Evolutionary conservation across 306 rosid species (phyloP).

Genomic region (Geum urbanum): DNA sequence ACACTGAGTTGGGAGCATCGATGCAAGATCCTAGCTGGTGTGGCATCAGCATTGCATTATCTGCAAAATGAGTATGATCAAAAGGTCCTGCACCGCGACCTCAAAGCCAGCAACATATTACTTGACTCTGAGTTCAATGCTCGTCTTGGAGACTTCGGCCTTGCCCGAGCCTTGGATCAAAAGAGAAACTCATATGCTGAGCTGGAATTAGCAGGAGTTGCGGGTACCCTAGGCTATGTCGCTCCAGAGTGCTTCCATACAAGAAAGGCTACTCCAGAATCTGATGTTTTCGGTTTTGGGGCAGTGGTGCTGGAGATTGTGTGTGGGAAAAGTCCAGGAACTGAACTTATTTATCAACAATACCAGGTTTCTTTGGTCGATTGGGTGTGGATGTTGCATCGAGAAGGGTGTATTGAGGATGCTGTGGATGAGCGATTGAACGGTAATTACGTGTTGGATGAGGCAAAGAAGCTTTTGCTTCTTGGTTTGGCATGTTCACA

Average conservation of each 20-base stretch:
- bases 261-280: constrained; percentile 47
- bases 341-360: constrained; percentile 12
- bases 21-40: constrained; percentile 38
- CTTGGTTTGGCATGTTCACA: constrained; percentile 52
- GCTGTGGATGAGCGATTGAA: constrained; percentile 36
- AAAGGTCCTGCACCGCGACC: constrained; percentile 45
- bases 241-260: constrained; percentile 59
- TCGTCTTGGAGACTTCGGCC: constrained; percentile 52
- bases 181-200: constrained; percentile 52
- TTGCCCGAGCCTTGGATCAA: constrained; percentile 48
- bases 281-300: constrained; percentile 50
- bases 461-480: constrained; percentile 40
- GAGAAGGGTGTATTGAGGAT: constrained; percentile 33
- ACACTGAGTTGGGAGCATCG: constrained; percentile 35
- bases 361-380: constrained; percentile 32
- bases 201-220: constrained; percentile 32
- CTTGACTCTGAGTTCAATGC: constrained; percentile 42
- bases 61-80: constrained; percentile 44
- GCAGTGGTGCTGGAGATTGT: constrained; percentile 51
- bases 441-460: constrained; percentile 26
- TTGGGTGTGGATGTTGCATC: constrained; percentile 54
- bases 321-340: constrained; percentile 36
- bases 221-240: constrained; percentile 53
- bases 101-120: constrained; percentile 45
- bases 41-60: constrained; percentile 47